Conservation (phyloP, 2,329 filamentous ascomycete species). For the Penicillium sp. region DNA sequence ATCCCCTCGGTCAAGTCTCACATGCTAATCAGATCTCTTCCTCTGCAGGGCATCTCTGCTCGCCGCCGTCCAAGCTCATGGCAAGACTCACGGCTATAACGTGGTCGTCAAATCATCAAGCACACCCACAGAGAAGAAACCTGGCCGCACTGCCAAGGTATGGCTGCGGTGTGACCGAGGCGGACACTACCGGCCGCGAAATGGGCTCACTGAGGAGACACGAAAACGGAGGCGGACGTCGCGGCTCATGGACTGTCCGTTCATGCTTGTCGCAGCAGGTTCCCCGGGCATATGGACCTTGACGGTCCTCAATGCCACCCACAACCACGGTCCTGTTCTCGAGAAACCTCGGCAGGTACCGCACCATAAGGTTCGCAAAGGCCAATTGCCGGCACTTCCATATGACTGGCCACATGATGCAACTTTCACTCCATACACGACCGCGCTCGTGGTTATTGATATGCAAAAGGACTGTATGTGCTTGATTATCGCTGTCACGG, state of each 20-base stretch:
- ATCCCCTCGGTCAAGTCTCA: neutral
- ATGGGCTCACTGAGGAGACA: slow-evolving; percentile 47
- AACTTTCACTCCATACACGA: slow-evolving; percentile 45
- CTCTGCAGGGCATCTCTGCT: slow-evolving; percentile 36
- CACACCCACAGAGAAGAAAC: slow-evolving; percentile 46
- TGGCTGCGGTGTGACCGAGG: slow-evolving; percentile 47
- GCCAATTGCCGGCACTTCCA: slow-evolving; percentile 40
- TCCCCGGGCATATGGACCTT: slow-evolving; percentile 46
- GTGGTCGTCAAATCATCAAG: slow-evolving; percentile 48
- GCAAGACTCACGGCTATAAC: slow-evolving; percentile 45
- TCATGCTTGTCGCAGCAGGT: slow-evolving; percentile 45
- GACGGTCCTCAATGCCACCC: slow-evolving; percentile 42
- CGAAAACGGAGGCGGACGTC: slow-evolving; percentile 45
- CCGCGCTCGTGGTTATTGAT: slow-evolving; percentile 48
- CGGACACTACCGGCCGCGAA: slow-evolving; percentile 45
- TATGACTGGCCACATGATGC: slow-evolving; percentile 50
- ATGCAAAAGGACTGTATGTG: slow-evolving; percentile 50
- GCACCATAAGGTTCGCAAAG: slow-evolving; percentile 46
- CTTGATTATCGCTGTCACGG: neutral
- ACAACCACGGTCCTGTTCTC: slow-evolving; percentile 44
- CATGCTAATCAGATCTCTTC: slow-evolving; percentile 4
- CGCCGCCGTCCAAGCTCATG: slow-evolving; percentile 42
- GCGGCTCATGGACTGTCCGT: slow-evolving; percentile 46
- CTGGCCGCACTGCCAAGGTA: slow-evolving; percentile 44
- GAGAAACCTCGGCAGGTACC: slow-evolving; percentile 42